phyloP scores from a whole-genome alignment of 1,284 basidiomycete genomes.

The Boletus mariae region DNA sequence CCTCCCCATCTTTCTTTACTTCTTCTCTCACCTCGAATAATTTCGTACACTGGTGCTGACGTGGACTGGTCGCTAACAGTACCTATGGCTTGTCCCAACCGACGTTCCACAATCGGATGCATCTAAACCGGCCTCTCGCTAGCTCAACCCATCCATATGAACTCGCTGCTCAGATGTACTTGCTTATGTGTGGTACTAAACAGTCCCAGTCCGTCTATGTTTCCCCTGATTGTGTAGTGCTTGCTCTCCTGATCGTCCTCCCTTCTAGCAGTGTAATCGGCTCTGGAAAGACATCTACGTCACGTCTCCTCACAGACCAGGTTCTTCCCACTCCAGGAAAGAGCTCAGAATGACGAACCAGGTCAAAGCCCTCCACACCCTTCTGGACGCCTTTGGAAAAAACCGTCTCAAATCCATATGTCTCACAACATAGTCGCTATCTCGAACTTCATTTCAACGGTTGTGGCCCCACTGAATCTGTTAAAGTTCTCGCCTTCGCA shows the following conservation, averaged over 20 bases:
- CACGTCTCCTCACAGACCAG: constrained; percentile 76
- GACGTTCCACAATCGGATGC: too few relatives aligned
- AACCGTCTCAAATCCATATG: constrained; percentile 83
- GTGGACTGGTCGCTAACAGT: too few relatives aligned
- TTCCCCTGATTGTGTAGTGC: background rate
- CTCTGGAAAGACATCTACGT: constrained; percentile 80
- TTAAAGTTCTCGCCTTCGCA: constrained; percentile 80
- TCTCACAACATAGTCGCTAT: constrained; percentile 82
- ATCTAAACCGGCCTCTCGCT: constrained; percentile 53
- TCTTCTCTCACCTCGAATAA: too few relatives aligned
- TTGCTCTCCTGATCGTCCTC: constrained; percentile 6
- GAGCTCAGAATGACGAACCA: constrained; percentile 75
- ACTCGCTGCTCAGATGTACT: constrained; percentile 77
- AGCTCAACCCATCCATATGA: constrained; percentile 80
- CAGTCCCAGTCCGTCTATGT: constrained; percentile 78
- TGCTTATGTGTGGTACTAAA: constrained; percentile 74
- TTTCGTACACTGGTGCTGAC: too few relatives aligned
- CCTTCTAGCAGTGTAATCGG: constrained; percentile 76
- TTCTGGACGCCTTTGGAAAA: constrained; percentile 91
- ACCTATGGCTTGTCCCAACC: too few relatives aligned
- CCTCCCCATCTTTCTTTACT: too few relatives aligned
- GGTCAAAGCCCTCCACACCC: constrained; percentile 68
- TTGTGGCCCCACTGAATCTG: constrained; percentile 70
- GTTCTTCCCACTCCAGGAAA: constrained; percentile 72
- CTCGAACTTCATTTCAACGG: constrained; percentile 88